Conservation (phyloP, 495 filamentous ascomycete species). For the Penicillium silybi region DNA sequence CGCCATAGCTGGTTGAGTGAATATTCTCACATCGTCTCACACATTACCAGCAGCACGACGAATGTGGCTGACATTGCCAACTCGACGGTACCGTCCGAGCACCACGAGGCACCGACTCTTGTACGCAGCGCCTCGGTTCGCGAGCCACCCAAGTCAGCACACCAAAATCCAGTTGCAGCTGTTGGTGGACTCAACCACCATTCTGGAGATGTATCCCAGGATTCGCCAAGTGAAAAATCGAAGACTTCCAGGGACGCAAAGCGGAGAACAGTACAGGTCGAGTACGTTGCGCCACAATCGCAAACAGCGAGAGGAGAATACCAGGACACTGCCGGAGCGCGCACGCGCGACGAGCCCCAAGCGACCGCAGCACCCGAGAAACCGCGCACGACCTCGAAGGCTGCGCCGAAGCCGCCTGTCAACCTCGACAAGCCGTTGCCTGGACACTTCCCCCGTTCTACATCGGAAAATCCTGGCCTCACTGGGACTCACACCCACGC, state of each 20-base stretch:
- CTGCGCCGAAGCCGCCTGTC: conserved; percentile 12
- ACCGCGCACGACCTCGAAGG: background rate
- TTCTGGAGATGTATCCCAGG: conserved; percentile 70
- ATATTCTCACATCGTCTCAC: conserved; percentile 88
- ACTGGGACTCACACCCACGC: conserved; percentile 41
- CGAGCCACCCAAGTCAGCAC: conserved; percentile 68
- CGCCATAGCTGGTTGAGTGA: conserved; percentile 98
- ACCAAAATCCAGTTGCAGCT: conserved; percentile 50
- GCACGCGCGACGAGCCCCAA: conserved; percentile 10
- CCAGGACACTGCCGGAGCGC: conserved; percentile 14
- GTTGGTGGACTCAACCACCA: conserved; percentile 70
- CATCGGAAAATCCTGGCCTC: conserved; percentile 53
- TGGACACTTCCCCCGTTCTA: conserved; percentile 50
- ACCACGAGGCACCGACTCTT: conserved; percentile 59
- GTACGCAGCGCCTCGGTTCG: conserved; percentile 86
- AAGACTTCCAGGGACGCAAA: conserved; percentile 77
- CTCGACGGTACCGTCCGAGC: conserved; percentile 61
- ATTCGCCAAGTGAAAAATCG: conserved; percentile 56
- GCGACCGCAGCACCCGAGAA: conserved; percentile 4
- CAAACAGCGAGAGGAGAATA: conserved; percentile 67
- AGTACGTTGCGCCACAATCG: conserved; percentile 91
- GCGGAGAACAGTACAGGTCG: conserved; percentile 90
- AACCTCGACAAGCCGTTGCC: conserved; percentile 28
- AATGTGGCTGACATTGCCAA: conserved; percentile 81
- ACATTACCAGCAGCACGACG: conserved; percentile 93